Evolutionary conservation across 768 basidiomycete species (phyloP).

Genomic region (Phylloporus rhodoxanthus): DNA sequence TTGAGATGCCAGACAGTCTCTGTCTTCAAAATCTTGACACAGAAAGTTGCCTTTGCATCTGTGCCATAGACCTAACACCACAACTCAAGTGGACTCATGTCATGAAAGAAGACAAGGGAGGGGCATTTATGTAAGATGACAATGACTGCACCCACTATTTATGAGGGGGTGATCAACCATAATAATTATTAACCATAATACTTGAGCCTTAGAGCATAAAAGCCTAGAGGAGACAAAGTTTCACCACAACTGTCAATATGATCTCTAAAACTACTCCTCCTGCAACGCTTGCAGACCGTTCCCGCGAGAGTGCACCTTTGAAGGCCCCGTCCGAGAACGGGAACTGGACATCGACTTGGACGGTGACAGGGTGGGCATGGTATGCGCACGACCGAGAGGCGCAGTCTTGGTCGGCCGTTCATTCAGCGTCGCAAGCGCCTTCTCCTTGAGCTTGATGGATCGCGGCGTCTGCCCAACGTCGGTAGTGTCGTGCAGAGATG

Average conservation of each 20-base stretch:
- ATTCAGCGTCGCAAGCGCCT: constrained; percentile 1
- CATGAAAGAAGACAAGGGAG: too few relatives aligned
- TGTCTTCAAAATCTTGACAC: too few relatives aligned
- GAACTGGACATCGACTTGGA: neutral
- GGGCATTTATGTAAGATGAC: too few relatives aligned
- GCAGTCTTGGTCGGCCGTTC: neutral
- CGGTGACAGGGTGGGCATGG: constrained; percentile 12
- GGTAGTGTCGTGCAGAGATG: neutral
- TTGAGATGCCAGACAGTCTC: too few relatives aligned
- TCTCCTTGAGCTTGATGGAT: neutral
- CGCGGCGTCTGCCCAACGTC: neutral
- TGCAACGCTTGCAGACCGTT: neutral
- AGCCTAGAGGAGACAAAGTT: neutral
- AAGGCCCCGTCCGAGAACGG: neutral
- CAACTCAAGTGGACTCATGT: too few relatives aligned
- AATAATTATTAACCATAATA: neutral
- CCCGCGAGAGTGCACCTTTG: neutral
- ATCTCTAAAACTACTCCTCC: neutral
- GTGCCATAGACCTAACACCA: too few relatives aligned
- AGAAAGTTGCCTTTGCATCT: too few relatives aligned
- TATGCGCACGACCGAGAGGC: constrained; percentile 11
- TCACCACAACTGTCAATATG: neutral
- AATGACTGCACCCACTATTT: too few relatives aligned
- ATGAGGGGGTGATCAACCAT: too few relatives aligned
- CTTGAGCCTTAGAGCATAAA: neutral